Evolutionary conservation across 1,284 basidiomycete genomes (phyloP).

Genomic region (Trichosporon sp.): DNA sequence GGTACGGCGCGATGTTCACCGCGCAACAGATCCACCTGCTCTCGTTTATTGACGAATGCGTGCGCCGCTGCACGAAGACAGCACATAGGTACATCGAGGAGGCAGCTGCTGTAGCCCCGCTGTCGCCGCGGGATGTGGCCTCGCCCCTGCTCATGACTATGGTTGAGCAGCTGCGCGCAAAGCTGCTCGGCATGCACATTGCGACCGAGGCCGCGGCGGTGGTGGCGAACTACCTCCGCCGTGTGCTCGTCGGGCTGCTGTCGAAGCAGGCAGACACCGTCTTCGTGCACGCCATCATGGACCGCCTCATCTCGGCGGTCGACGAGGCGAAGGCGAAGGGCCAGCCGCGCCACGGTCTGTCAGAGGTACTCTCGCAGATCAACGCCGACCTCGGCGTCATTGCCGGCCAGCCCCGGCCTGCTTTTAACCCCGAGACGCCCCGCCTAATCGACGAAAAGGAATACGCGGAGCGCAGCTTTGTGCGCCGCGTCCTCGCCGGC

Average conservation of each 20-base stretch:
- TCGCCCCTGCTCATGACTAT: conserved; percentile 72
- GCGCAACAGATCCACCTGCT: conserved; percentile 61
- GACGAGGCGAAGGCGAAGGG: conserved; percentile 31
- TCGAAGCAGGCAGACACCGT: conserved; percentile 54
- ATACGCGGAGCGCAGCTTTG: conserved; percentile 11
- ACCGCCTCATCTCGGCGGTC: conserved; percentile 23
- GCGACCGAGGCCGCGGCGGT: conserved; percentile 60
- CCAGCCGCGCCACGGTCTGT: conserved; percentile 47
- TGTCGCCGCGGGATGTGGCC: conserved; percentile 41
- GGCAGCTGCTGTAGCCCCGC: conserved; percentile 42
- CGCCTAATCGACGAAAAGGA: conserved; percentile 18
- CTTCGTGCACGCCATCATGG: conserved; percentile 28
- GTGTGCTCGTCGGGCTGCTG: conserved; percentile 57
- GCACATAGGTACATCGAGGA: conserved; percentile 85
- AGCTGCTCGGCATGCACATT: conserved; percentile 55
- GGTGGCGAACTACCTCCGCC: conserved; percentile 59
- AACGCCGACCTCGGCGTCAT: conserved; percentile 58
- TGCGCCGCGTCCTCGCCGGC: conserved; percentile 7
- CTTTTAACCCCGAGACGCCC: conserved; percentile 12
- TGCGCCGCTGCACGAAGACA: conserved; percentile 74
- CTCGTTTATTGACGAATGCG: conserved; percentile 76
- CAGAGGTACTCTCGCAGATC: conserved; percentile 52
- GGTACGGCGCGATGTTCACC: conserved; percentile 54
- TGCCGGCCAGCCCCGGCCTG: not conserved
- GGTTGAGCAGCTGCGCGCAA: conserved; percentile 67